Evolutionary conservation across 345 rosid species (phyloP), one percentile per base, ranked within the genome.

Genomic region (Cardiospermum halicacabum): DNA sequence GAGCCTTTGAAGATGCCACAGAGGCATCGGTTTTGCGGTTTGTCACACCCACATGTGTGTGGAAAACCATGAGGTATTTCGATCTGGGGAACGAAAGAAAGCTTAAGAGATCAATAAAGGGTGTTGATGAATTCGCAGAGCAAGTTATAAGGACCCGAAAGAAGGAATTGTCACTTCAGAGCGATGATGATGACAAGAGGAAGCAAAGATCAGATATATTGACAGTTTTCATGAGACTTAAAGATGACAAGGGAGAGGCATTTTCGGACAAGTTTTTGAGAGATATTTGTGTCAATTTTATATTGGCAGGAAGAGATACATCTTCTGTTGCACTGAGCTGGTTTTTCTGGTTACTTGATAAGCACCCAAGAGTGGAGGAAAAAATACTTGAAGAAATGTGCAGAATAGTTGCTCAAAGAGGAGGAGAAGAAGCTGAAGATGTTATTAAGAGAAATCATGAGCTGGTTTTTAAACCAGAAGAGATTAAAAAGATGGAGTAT

Each of bases 261-360:
- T 94, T 76, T 71, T 87, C 96, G 1, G 84, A 89, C 66, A 89
- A 91, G 82, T 94, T 91, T 61, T 73, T 91, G 70, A 78, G 94
- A 7, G 99, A 91, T 73, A 87, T 94, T 1, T 91, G 99, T 57
- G 96, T 94, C 11, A 94, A 91, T 71, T 89, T 94, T 45, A 94
- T 94, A 22, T 89, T 94, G 60, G 99, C 99, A 18, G 97, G 99
- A 24, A 87, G 99, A 75, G 99, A 94, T 66, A 91, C 99, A 16
- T 94, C 97, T 6, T 91, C 99, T 0, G 99, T 91, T 48, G 97
- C 97, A 19, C 11, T 94, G 69, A 87, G 95, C 69, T 91, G 99
- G 99, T 94, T 88, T 58, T 88, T 88, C 74, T 91, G 99, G 99
- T 69, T 94, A 68, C 74, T 94, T 26, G 84, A 82, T 60, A 71